Evolutionary conservation across 495 filamentous ascomycete species (phyloP), one percentile per base, ranked within the genome.

Genomic region (Platismatia glauca): DNA sequence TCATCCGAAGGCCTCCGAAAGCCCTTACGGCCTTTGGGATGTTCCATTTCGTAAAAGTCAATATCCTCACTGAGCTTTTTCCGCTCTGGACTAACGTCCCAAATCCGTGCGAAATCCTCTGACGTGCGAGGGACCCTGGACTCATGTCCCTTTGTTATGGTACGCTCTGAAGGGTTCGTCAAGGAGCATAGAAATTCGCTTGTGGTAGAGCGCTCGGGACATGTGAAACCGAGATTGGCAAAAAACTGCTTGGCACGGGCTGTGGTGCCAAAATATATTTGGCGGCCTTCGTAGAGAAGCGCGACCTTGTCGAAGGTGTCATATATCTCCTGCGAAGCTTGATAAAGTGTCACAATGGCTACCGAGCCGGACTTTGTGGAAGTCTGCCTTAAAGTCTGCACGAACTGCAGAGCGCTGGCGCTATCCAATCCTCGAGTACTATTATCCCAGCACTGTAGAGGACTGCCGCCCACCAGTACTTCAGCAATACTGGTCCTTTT

Each of bases 131-230:
- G n/a, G 0, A n/a, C n/a, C 1, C 24, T 22, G 8, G 43, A 22
- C 13, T 46, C 43, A n/a, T 24, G 22, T 24, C 43, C 43, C 9
- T 6, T 12, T 46, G n/a, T 8, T 4, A 11, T 11, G 3, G 9
- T 5, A 57, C 90, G 84, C 68, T 94, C 88, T 64, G 86, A 90
- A 11, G 87, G 85, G 70, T 95, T 89, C 1, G 91, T 94, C 68
- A 85, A 89, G 18, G 87, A 87, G 11, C 90, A 95, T 27, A 96
- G 77, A 65, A 89, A 96, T 69, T 96, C 90, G 0, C 89, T 86
- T 0, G 89, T 93, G 0, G 90, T 96, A 3, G 3, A 2, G 2
- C 69, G 91, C 87, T 44, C 90, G 78, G n/a, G 88, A 88, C 60
- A 87, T 88, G 16, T 77, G 69, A 90, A 96, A 8, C 91, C 91